Base-by-base conservation (phyloP, 192 early-diverging fungal species). In the Gamsiella multidivaricata region DNA sequence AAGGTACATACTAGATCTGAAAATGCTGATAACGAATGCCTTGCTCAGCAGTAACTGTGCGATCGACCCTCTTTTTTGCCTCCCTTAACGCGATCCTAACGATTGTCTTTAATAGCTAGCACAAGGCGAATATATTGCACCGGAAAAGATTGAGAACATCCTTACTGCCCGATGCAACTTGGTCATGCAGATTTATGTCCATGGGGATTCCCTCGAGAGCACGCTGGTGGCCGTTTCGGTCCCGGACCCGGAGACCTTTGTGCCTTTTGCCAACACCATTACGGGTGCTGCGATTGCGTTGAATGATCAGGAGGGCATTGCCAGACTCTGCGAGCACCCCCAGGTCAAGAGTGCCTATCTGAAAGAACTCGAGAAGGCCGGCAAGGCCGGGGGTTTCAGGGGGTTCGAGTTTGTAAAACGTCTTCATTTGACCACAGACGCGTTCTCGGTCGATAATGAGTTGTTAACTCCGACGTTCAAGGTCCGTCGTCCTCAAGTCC, bases 101-200 rank as follows among this genome's bases (percentile, higher is more conserved):
- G n/a, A n/a, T 63, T 36, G 0, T 37, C 22, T 11, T 23, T 32
- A 32, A 17, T 6, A 73, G 80, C 34, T 75, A 7, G 54, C 60
- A 11, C 90, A 94, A 78, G 94, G 94, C 50, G 93, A 94, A 81
- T 97, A 95, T 69, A 85, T 98, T 70, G 93, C 95, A 1, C 94
- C 95, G 18, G 96, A 98, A 65, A 95, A 95, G 33, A 59, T 73
- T 22, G 70, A 73, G 39, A 65, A 65, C 42, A 12, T 33, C 8
- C 46, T 73, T 7, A 29, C 49, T 20, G 45, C 61, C 0, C 54
- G 63, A 0, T 68, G 70, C 57, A 55, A 57, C 17, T 37, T 83
- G 14, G 36, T 88, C n/a, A 14, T 71, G 31, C 84, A 88, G 46
- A 61, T 83, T 8, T 87, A 73, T 65, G 83, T 90, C 2, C 78